A percentile compares a stretch with the other conserved stretches of the same genome.
Evolutionary conservation across 257 asterid species (phyloP).

Genomic region (Gentiana macrophylla): DNA sequence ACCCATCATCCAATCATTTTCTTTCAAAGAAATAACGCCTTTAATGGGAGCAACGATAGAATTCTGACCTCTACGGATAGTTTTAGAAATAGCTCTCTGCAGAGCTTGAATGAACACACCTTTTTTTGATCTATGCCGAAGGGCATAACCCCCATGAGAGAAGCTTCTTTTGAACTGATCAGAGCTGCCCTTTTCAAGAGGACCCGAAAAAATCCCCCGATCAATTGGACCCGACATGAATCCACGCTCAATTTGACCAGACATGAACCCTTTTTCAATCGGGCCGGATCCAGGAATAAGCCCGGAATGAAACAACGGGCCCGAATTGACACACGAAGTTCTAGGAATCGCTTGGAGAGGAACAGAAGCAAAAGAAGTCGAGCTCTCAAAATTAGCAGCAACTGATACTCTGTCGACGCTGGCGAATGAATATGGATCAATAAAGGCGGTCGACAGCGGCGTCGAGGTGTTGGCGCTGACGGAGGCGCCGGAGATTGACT

Average conservation of each 20-base stretch:
- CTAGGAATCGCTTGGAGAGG: slow-evolving; percentile 85
- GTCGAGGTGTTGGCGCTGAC: slow-evolving; percentile 92
- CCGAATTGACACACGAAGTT: slow-evolving; percentile 43
- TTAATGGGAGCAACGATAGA: slow-evolving; percentile 88
- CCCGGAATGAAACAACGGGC: slow-evolving; percentile 44
- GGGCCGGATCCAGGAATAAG: slow-evolving; percentile 50
- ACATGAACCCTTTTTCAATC: slow-evolving; percentile 66
- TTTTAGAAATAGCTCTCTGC: slow-evolving; percentile 59
- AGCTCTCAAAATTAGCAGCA: slow-evolving; percentile 83
- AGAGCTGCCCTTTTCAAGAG: slow-evolving; percentile 47
- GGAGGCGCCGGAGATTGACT: slow-evolving; percentile 86
- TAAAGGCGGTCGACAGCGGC: slow-evolving; percentile 70
- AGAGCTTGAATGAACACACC: slow-evolving; percentile 51
- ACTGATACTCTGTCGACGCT: slow-evolving; percentile 56
- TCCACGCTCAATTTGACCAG: slow-evolving; percentile 80
- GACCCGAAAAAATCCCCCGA: slow-evolving; percentile 70
- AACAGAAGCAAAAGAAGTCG: slow-evolving; percentile 73
- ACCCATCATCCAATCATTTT: slow-evolving; percentile 46
- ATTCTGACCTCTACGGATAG: slow-evolving; percentile 61
- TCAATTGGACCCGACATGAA: slow-evolving; percentile 78
- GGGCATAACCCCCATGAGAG: slow-evolving; percentile 71
- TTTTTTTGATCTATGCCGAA: slow-evolving; percentile 51
- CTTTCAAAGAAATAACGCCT: slow-evolving; percentile 32
- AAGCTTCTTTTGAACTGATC: slow-evolving; percentile 74
- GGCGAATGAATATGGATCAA: slow-evolving; percentile 51